A percentile compares a stretch with the other conserved stretches of the same genome.
Conservation (phyloP, 108 stramenopile genomes). For the Cyclostephanos tholiformis region DNA sequence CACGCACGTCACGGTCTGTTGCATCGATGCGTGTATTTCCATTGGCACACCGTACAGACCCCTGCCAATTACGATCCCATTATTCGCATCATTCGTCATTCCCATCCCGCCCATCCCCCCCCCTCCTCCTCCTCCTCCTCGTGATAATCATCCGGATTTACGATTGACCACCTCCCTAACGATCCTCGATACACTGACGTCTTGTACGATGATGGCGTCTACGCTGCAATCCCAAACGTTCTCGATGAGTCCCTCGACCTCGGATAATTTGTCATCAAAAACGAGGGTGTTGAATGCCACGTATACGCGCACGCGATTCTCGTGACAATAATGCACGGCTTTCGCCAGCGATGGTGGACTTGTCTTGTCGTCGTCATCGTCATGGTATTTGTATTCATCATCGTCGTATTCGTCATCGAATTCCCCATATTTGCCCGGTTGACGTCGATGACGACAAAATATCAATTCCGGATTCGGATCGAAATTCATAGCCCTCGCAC, state of each 20-base stretch:
- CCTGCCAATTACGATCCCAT: no score
- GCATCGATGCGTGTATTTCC: constrained; percentile 74
- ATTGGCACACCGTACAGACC: constrained; percentile 48
- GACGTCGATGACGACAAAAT: no score
- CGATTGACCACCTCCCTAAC: constrained; percentile 47
- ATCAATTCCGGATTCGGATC: constrained; percentile 59
- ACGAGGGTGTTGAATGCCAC: constrained; percentile 71
- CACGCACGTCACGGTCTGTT: constrained; percentile 71
- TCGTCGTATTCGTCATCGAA: no score
- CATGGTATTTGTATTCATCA: no score
- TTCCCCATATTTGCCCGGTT: no score
- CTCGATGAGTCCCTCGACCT: constrained; percentile 57
- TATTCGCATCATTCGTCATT: no score
- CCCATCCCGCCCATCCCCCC: constrained; percentile 18
- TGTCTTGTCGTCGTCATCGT: no score
- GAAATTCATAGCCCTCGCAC: constrained; percentile 75
- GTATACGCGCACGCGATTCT: constrained; percentile 62
- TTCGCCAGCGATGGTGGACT: no score
- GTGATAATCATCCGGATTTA: not conserved
- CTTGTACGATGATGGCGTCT: constrained; percentile 83
- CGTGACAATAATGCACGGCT: constrained; percentile 55
- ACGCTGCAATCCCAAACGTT: constrained; percentile 55
- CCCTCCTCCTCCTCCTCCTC: not conserved
- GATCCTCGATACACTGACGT: constrained; percentile 60
- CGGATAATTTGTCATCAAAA: constrained; percentile 67